Conservation (phyloP, 257 asterid genomes). For the Solanum dulcamara region DNA sequence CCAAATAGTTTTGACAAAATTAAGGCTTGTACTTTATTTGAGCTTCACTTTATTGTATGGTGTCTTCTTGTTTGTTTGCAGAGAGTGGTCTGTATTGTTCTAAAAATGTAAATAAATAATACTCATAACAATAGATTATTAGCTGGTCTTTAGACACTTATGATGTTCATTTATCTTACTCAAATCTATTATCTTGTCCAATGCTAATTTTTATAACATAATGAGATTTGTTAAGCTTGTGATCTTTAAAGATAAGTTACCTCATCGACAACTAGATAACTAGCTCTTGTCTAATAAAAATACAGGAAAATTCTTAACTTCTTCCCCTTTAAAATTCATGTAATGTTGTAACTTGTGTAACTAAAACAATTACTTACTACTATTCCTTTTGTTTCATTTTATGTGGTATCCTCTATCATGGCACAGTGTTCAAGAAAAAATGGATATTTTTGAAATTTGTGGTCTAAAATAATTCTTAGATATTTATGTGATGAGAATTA, state of each 20-base stretch:
- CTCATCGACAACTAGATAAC: not conserved
- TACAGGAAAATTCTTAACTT: too few species aligned
- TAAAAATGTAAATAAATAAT: not conserved
- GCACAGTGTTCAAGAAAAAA: too few species aligned
- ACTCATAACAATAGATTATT: not conserved
- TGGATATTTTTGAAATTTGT: too few species aligned
- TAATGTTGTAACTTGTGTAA: too few species aligned
- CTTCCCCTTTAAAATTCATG: not conserved
- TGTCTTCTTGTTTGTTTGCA: not conserved
- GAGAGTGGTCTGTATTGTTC: not conserved
- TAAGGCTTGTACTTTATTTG: not conserved
- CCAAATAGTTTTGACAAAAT: not conserved
- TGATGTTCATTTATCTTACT: not conserved
- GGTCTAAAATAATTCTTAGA: too few species aligned
- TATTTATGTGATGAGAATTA: too few species aligned
- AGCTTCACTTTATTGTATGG: not conserved
- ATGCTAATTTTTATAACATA: not conserved
- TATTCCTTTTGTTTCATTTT: too few species aligned
- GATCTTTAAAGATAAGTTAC: not conserved
- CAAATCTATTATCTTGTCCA: not conserved
- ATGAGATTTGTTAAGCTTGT: not conserved
- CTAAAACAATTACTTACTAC: too few species aligned
- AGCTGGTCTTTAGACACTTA: not conserved
- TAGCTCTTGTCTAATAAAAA: not conserved
- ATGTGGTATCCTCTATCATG: too few species aligned